phyloP scores from a whole-genome alignment of 331 rosid species.

The Saraca asoca region DNA sequence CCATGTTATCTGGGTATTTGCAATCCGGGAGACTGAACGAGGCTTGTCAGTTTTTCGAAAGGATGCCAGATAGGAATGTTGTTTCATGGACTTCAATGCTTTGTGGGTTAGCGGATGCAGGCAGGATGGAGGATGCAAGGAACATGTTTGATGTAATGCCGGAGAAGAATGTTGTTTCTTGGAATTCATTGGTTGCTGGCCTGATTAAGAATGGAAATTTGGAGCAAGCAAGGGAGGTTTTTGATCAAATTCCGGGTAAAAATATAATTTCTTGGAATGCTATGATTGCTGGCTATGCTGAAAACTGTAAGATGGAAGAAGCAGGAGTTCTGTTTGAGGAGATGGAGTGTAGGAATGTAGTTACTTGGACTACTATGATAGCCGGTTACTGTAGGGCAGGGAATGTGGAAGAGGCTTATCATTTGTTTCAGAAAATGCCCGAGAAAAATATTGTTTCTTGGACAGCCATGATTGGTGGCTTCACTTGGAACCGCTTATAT shows the following conservation, averaged over 20 bases:
- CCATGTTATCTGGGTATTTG: conserved; percentile 58
- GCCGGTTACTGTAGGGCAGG: conserved; percentile 54
- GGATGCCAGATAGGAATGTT: conserved; percentile 61
- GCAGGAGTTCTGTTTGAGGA: conserved; percentile 50
- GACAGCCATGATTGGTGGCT: conserved; percentile 68
- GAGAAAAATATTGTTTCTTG: conserved; percentile 67
- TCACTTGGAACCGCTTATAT: conserved; percentile 62
- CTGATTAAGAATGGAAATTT: conserved; percentile 47
- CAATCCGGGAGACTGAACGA: conserved; percentile 50
- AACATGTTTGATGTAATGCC: conserved; percentile 66
- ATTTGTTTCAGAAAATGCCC: conserved; percentile 55
- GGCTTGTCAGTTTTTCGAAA: conserved; percentile 47
- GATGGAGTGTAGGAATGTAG: conserved; percentile 60
- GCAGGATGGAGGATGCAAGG: conserved; percentile 54
- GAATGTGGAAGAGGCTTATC: conserved; percentile 43
- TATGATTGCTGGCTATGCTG: conserved; percentile 52
- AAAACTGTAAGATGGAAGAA: conserved; percentile 48
- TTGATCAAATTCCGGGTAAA: conserved; percentile 40
- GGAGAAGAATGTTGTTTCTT: conserved; percentile 60
- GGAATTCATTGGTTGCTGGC: conserved; percentile 66
- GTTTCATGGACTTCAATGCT: conserved; percentile 74
- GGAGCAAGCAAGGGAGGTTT: conserved; percentile 46
- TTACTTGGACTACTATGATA: conserved; percentile 68
- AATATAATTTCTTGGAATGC: conserved; percentile 57
- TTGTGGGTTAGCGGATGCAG: conserved; percentile 42